Evolutionary conservation across 768 basidiomycete genomes (phyloP), one percentile per base, ranked within the genome.

Genomic region (Sarcodon aspratus): DNA sequence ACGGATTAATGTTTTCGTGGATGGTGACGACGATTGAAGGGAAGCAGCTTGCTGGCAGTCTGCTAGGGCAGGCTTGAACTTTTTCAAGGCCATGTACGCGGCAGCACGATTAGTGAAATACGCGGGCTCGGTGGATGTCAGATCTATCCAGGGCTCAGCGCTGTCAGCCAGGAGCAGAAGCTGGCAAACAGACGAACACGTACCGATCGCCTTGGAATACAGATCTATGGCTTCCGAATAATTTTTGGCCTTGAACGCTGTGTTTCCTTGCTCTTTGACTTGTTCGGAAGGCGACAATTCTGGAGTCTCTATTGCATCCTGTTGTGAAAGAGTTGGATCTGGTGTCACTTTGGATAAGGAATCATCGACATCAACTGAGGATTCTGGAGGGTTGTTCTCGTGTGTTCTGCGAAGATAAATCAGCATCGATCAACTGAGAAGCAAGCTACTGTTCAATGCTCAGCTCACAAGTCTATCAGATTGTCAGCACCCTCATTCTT

Each of bases 41-140:
- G 76, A 63, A 0, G 76, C 72, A 4, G 89, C 90, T 34, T 70
- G 70, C 61, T 88, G 88, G 58, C 88, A 92, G 59, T 94, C 90
- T 35, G 72, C 73, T 13, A 92, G 69, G 0, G 91, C 91, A 0
- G 69, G 66, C 33, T 78, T 72, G 71, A 84, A 93, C 33, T 77
- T 77, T 60, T 91, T 90, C 46, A 86, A 60, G 0, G 80, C 78
- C 78, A 94, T 93, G 60, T 82, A 78, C 2, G 89, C 82, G 0
- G 91, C 90, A 0, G 91, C 90, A 31, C 90, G 80, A 62, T 94
- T 94, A 0, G 88, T 87, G 52, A 83, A 69, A 59, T 85, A 93
- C 3, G 84, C 73, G 0, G 89, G 79, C 62, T 92, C 85, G 1
- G 55, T 54, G 3, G 62, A 49, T n/a, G 54, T 50, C 10, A 62